Conservation (phyloP, 495 filamentous ascomycete species). For the Talaromyces wortmannii region DNA sequence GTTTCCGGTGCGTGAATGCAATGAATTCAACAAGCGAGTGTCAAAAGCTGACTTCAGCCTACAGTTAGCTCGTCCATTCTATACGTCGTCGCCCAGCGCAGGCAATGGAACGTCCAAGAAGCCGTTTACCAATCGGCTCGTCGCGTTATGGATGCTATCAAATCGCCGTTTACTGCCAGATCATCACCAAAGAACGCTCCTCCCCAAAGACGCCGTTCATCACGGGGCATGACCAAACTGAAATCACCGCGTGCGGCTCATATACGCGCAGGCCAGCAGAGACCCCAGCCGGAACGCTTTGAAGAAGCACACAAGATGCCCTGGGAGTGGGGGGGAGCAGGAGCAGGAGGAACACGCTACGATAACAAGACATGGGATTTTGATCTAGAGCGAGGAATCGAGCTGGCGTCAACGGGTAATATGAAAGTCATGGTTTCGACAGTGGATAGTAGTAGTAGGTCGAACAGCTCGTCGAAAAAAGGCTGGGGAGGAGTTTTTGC, state of each 20-base stretch:
- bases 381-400: conserved; percentile 1
- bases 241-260: not conserved
- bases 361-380: not conserved
- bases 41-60: not conserved
- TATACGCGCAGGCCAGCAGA: not conserved
- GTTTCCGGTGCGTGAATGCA: conserved; percentile 13
- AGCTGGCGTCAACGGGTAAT: conserved; percentile 1
- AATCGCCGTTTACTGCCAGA: conserved; percentile 15
- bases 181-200: not conserved
- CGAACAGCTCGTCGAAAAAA: not conserved
- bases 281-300: not conserved
- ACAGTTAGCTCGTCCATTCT: conserved; percentile 37
- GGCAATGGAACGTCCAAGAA: conserved; percentile 45
- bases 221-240: not conserved
- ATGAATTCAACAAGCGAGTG: no score
- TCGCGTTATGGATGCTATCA: conserved; percentile 28
- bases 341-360: not conserved
- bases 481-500: not conserved
- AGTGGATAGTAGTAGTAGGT: not conserved
- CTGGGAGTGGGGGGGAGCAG: not conserved
- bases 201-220: not conserved
- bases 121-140: conserved; percentile 34
- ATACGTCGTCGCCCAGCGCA: conserved; percentile 45
- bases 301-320: not conserved
- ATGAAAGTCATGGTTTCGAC: conserved; percentile 3